These are phyloP conservation scores for Pyricularia grisea DNA, from an alignment of 2,329 filamentous ascomycete genomes.

Conservation along the genomic window DNA sequence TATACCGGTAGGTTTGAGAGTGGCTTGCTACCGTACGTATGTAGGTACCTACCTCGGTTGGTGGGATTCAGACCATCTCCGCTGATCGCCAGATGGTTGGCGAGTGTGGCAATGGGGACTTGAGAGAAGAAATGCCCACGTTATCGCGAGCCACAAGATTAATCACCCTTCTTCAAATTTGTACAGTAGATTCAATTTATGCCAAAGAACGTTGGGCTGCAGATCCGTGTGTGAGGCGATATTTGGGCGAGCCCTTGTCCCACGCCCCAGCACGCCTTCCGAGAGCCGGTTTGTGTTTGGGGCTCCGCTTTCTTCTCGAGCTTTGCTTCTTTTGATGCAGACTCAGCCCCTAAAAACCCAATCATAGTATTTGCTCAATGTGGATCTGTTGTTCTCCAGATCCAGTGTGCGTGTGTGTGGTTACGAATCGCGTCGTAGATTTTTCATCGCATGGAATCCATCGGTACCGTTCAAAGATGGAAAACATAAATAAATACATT, in stretches of 20 bases:
- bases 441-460: background rate
- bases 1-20: too few species aligned
- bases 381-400: background rate
- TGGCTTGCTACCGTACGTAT: too few species aligned
- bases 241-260: background rate
- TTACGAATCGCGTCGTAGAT: background rate
- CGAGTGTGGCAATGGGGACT: background rate
- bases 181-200: background rate
- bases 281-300: background rate
- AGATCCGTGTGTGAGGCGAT: background rate
- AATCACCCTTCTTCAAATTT: too few species aligned
- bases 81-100: background rate
- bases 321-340: background rate
- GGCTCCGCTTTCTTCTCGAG: background rate
- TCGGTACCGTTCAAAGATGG: background rate
- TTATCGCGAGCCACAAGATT: background rate
- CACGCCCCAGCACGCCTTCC: background rate
- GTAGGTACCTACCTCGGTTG: background rate
- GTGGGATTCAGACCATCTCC: background rate
- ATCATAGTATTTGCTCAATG: background rate
- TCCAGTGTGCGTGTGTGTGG: too few species aligned
- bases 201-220: background rate
- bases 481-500: background rate
- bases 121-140: background rate
- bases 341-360: background rate